Base-by-base conservation (phyloP, 805 yeast genomes). In the Starmera quercuum region DNA sequence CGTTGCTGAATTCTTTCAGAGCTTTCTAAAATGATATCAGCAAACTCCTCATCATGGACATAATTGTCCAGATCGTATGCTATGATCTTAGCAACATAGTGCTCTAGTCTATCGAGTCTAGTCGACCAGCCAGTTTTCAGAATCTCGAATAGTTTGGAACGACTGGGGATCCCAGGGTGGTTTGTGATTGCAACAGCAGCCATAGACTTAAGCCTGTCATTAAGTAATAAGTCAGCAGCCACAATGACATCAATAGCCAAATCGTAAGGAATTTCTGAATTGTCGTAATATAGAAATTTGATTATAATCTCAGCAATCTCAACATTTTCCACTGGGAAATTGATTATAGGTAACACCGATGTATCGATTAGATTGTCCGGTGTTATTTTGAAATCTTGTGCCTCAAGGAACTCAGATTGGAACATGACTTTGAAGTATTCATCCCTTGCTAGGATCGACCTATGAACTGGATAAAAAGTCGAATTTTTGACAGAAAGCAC, bases 81-180 rank as follows among this genome's bases (percentile, higher is more conserved):
- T 23, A 83, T 64, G 21, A 66, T 44, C 39, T 70, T 63, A 0
- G 88, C 83, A 6, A 72, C 74, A 44, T 63, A 73, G 20, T 72
- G 73, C 46, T 83, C 92, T 18, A 83, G 52, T 31, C 83, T 63
- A 36, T 75, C 81, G 31, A 80, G 60, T 24, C 79, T 59, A 1
- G 82, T 71, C 13, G 67, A 70, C 92, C 94, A 83, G 0, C 81
- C 76, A 2, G 79, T 70, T 34, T 75, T 56, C 17, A 83, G 54
- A 12, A 81, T 58, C 19, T 78, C 83, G 48, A 63, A 80, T 1
- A 75, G 58, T 15, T 71, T 58, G 35, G 63, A 59, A 4, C 41
- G 30, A 1, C 50, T 42, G 11, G 57, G 46, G n/a, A 44, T 32
- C 12, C 48, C 50, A n/a, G 49, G 34, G 1, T 55, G 37, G 13